Evolutionary conservation across 1,139 yeast species (phyloP), one percentile per base, ranked within the genome.

Genomic region (Yamadazyma triangularis): DNA sequence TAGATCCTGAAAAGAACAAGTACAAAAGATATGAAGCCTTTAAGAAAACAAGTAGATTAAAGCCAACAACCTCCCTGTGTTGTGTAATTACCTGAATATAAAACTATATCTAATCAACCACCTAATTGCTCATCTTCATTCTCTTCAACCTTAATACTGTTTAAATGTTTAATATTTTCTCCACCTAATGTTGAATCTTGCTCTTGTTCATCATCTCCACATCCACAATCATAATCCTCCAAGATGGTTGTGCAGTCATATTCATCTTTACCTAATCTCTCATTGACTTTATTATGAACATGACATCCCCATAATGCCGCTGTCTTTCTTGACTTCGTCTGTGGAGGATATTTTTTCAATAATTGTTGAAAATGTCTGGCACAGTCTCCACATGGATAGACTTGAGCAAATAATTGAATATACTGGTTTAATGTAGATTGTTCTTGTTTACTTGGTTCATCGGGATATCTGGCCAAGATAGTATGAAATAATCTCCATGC

Each of bases 301-400:
- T 80, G 80, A 55, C 98, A 91, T 2, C 98, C 98, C 98, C 98
- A 91, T 41, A 85, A 63, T 0, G 96, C 88, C 0, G 98, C 97
- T 2, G 78, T 74, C 41, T 80, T 79, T 35, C 96, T 70, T 13
- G 82, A 72, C 7, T 77, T 68, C 3, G 84, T 72, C 50, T 93
- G 98, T 3, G 96, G 96, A 1, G 98, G 98, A 48, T 67, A 77
- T 45, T 81, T 69, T 32, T 63, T 51, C 36, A 91, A 60, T 44
- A 89, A 63, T 45, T 71, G 58, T 41, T 76, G 83, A 56, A 91
- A 91, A 56, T 91, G 98, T 43, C 87, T 70, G 0, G 98, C 96
- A 62, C 97, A 89, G 53, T 89, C 96, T 5, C 96, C 94, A 58
- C 95, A 86, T 0, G 95, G 95, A 43, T 86, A 86, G 11, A 85